A percentile compares a stretch with the other conserved stretches of the same genome.
These are phyloP conservation scores for Umbelopsis sp. DNA, from an alignment of 371 early-diverging fungal genomes.

Conservation along the genomic window DNA sequence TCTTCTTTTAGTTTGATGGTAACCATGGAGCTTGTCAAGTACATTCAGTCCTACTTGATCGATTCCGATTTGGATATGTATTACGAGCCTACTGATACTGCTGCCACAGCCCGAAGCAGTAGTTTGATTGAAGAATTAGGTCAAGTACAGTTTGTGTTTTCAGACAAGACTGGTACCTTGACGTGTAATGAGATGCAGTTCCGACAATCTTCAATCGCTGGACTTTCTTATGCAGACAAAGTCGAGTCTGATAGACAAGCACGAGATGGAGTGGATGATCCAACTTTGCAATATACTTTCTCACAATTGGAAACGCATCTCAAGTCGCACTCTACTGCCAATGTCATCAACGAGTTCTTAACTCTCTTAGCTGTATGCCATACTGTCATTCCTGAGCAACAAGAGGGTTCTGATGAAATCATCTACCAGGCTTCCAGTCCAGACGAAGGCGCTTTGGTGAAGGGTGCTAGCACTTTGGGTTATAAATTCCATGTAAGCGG, in stretches of 20 bases:
- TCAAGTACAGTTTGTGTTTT: conserved; percentile 85
- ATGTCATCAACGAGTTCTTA: conserved; percentile 75
- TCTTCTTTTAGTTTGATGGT: conserved; percentile 71
- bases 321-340: conserved; percentile 62
- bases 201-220: conserved; percentile 82
- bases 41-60: conserved; percentile 79
- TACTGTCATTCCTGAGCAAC: conserved; percentile 93
- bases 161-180: conserved; percentile 95
- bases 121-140: conserved; percentile 95
- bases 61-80: conserved; percentile 88
- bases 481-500: conserved; percentile 60
- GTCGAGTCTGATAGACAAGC: conserved; percentile 80
- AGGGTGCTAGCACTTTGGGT: conserved; percentile 72
- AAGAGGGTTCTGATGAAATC: conserved; percentile 70
- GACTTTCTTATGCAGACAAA: conserved; percentile 75
- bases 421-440: conserved; percentile 90
- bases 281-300: conserved; percentile 70
- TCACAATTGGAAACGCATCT: conserved; percentile 66
- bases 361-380: conserved; percentile 92
- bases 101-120: conserved; percentile 86
- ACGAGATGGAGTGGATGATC: conserved; percentile 64
- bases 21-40: conserved; percentile 92
- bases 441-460: conserved; percentile 90
- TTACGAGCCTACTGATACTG: conserved; percentile 80
- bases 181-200: conserved; percentile 98